phyloP scores from a whole-genome alignment of 345 rosid species.

The Euphorbia tirucalli region DNA sequence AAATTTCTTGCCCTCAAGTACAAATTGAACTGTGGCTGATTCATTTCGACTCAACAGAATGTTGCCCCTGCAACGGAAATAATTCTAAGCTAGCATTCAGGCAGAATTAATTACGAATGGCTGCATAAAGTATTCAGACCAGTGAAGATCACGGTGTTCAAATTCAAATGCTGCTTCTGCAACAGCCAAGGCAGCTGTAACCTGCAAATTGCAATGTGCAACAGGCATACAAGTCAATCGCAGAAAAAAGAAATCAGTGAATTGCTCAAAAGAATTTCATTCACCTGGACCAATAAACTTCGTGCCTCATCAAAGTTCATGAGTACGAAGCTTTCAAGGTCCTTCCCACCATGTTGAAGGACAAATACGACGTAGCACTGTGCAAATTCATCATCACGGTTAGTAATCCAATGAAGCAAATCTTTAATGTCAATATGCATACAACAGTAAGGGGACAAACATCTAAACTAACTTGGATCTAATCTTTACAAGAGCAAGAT shows the following conservation, averaged over 20 bases:
- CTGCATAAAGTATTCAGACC: slow-evolving; percentile 39
- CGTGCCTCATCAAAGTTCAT: slow-evolving; percentile 73
- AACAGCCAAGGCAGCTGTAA: slow-evolving; percentile 81
- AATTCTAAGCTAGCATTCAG: slow-evolving; percentile 2
- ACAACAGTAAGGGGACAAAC: slow-evolving; percentile 1
- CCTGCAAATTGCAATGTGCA: slow-evolving; percentile 57
- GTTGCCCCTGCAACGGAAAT: slow-evolving; percentile 66
- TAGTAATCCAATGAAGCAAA: slow-evolving; percentile 10
- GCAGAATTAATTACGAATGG: neutral
- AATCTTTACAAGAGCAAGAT: neutral
- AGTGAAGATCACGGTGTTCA: slow-evolving; percentile 91
- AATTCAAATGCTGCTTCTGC: slow-evolving; percentile 96
- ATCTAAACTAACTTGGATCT: neutral
- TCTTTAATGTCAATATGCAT: neutral
- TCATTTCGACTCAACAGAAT: slow-evolving; percentile 72
- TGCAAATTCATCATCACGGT: slow-evolving; percentile 23
- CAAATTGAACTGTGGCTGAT: slow-evolving; percentile 41
- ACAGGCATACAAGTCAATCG: slow-evolving; percentile 4
- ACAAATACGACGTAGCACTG: slow-evolving; percentile 87
- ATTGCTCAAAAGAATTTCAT: neutral
- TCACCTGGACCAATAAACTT: slow-evolving; percentile 83
- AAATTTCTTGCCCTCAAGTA: slow-evolving; percentile 60
- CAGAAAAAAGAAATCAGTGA: neutral
- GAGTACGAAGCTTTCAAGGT: slow-evolving; percentile 90
- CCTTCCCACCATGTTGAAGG: slow-evolving; percentile 92